Percentiles rank a stretch among this genome's conserved stretches.
Conservation (phyloP, 371 early-diverging fungal species). For the Mucor ambiguus region DNA sequence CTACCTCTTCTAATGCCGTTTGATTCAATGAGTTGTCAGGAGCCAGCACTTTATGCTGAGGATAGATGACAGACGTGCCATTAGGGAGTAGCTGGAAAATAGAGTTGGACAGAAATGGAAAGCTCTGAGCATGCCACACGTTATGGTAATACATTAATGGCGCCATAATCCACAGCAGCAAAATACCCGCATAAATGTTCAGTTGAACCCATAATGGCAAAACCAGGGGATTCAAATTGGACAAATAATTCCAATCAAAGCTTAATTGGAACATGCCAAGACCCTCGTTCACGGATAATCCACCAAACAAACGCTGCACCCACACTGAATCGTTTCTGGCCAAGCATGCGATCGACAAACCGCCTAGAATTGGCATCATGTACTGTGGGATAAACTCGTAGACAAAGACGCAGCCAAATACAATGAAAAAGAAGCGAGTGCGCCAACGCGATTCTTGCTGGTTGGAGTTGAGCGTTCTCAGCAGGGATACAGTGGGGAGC, state of each 20-base stretch:
- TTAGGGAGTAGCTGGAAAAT: slow-evolving; percentile 35
- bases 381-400: slow-evolving; percentile 55
- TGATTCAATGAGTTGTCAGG: slow-evolving; percentile 39
- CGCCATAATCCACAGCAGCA: slow-evolving; percentile 38
- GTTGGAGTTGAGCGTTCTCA: slow-evolving; percentile 69
- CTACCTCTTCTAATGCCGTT: slow-evolving; percentile 39
- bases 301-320: slow-evolving; percentile 54
- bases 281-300: slow-evolving; percentile 48
- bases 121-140: slow-evolving; percentile 50
- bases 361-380: slow-evolving; percentile 50
- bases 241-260: slow-evolving; percentile 55
- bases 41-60: slow-evolving; percentile 44
- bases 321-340: slow-evolving; percentile 52
- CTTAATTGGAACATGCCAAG: slow-evolving; percentile 50
- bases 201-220: slow-evolving; percentile 65
- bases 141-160: slow-evolving; percentile 43
- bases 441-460: slow-evolving; percentile 65
- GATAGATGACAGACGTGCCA: slow-evolving; percentile 32
- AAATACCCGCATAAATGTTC: slow-evolving; percentile 43
- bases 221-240: slow-evolving; percentile 60
- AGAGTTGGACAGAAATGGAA: slow-evolving; percentile 45
- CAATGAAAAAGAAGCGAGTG: slow-evolving; percentile 55
- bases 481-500: slow-evolving; percentile 75
- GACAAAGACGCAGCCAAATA: slow-evolving; percentile 40
- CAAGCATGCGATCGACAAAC: slow-evolving; percentile 55